A percentile compares a stretch with the other conserved stretches of the same genome.
Conservation (phyloP, 2,329 filamentous ascomycete genomes). For the Phialocephala subalpina region DNA sequence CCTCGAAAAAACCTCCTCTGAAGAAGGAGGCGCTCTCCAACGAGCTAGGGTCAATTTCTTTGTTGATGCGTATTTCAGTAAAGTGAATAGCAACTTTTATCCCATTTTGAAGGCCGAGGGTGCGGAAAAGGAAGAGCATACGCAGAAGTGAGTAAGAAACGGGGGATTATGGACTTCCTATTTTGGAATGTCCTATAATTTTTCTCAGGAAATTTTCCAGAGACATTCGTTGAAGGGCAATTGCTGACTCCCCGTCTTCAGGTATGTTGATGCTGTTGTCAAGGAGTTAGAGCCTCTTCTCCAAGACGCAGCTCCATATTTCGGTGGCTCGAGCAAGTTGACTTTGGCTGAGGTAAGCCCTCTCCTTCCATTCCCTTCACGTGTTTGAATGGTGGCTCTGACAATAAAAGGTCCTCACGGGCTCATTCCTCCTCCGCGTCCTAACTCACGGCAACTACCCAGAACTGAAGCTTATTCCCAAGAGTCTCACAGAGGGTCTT, state of each 20-base stretch:
- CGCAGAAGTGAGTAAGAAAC: no score
- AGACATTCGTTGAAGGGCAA: no score
- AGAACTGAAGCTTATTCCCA: slow-evolving; percentile 62
- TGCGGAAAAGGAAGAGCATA: slow-evolving; percentile 58
- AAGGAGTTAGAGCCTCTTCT: slow-evolving; percentile 81
- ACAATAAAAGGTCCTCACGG: slow-evolving; percentile 61
- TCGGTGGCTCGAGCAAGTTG: slow-evolving; percentile 67
- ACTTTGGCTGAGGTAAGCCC: slow-evolving; percentile 75
- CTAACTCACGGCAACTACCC: slow-evolving; percentile 61
- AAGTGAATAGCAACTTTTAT: slow-evolving; percentile 60
- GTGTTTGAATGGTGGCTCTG: slow-evolving; percentile 25
- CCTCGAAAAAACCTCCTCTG: slow-evolving; percentile 64
- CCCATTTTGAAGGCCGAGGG: slow-evolving; percentile 52
- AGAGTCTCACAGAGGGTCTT: slow-evolving; percentile 54
- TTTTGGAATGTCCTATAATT: no score
- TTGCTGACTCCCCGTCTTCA: slow-evolving; percentile 56
- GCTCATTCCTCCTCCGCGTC: slow-evolving; percentile 72
- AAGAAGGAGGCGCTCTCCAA: slow-evolving; percentile 61
- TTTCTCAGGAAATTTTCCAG: no score
- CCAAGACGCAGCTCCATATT: slow-evolving; percentile 63
- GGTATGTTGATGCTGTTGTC: slow-evolving; percentile 61
- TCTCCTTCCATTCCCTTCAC: neutral
- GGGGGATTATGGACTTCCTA: no score
- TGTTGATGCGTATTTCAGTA: slow-evolving; percentile 72
- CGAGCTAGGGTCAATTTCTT: slow-evolving; percentile 78